Conservation (phyloP, 345 rosid species). For the Litchi chinensis region DNA sequence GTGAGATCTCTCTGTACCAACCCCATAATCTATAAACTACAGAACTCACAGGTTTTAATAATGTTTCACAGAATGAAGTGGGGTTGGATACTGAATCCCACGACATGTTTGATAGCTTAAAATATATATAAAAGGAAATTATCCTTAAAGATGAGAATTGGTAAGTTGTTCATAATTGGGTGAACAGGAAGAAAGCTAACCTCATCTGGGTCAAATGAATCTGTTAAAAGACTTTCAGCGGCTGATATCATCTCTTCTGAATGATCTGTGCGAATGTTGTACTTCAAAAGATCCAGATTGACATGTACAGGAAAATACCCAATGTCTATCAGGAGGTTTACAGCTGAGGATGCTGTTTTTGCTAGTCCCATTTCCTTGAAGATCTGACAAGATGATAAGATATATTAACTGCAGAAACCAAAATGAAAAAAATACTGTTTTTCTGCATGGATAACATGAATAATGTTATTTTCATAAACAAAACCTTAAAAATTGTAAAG, state of each 20-base stretch:
- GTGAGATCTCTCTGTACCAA: neutral
- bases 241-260: slow-evolving; percentile 64
- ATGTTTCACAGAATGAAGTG: neutral
- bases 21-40: neutral
- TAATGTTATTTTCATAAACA: neutral
- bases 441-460: neutral
- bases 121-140: neutral
- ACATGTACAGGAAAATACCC: slow-evolving; percentile 95
- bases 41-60: neutral
- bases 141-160: neutral
- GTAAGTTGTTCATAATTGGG: neutral
- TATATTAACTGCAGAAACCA: neutral
- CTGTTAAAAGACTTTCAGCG: slow-evolving; percentile 69
- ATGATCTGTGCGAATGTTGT: slow-evolving; percentile 61
- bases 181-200: slow-evolving; percentile 45
- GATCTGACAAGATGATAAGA: slow-evolving; percentile 48
- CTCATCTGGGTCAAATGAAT: slow-evolving; percentile 65
- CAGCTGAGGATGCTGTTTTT: slow-evolving; percentile 73
- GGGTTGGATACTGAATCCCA: neutral
- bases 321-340: slow-evolving; percentile 80
- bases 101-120: neutral
- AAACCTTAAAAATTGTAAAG: neutral
- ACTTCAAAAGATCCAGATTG: slow-evolving; percentile 85
- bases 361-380: slow-evolving; percentile 77
- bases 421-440: slow-evolving; percentile 5